Evolutionary conservation across 495 filamentous ascomycete species (phyloP).

Genomic region (Xylaria curta): DNA sequence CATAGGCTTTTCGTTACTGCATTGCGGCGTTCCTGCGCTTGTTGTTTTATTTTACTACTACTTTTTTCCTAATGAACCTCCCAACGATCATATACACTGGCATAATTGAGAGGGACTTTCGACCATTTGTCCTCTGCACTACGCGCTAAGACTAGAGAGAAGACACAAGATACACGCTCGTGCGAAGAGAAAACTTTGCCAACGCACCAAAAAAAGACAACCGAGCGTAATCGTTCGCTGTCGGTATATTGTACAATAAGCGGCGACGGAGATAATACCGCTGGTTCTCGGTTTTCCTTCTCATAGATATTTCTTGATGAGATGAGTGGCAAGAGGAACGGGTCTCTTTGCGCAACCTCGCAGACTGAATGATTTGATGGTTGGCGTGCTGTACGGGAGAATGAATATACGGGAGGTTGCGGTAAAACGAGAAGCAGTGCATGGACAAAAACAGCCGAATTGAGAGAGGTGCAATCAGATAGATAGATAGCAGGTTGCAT

Average conservation of each 20-base stretch:
- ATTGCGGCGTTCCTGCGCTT: constrained; percentile 26
- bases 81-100: not conserved
- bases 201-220: constrained; percentile 12
- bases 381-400: constrained; percentile 9
- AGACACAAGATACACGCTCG: constrained; percentile 18
- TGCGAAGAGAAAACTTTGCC: constrained; percentile 8
- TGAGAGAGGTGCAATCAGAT: not conserved
- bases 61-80: not conserved
- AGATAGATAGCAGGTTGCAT: constrained; percentile 15
- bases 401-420: not conserved
- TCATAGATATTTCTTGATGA: constrained; percentile 21
- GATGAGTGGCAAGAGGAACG: constrained; percentile 8
- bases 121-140: constrained; percentile 18
- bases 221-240: constrained; percentile 3
- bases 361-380: constrained; percentile 24
- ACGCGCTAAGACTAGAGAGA: constrained; percentile 19
- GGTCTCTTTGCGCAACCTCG: constrained; percentile 12
- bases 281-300: constrained; percentile 13
- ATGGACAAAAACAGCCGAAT: not conserved
- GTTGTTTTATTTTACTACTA: constrained; percentile 3
- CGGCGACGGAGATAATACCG: not conserved
- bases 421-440: not conserved
- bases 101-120: constrained; percentile 20
- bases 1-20: constrained; percentile 16
- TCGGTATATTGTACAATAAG: constrained; percentile 25